These are phyloP conservation scores for Venturia effusa DNA, from an alignment of 2,329 filamentous ascomycete genomes.

Conservation along the genomic window DNA sequence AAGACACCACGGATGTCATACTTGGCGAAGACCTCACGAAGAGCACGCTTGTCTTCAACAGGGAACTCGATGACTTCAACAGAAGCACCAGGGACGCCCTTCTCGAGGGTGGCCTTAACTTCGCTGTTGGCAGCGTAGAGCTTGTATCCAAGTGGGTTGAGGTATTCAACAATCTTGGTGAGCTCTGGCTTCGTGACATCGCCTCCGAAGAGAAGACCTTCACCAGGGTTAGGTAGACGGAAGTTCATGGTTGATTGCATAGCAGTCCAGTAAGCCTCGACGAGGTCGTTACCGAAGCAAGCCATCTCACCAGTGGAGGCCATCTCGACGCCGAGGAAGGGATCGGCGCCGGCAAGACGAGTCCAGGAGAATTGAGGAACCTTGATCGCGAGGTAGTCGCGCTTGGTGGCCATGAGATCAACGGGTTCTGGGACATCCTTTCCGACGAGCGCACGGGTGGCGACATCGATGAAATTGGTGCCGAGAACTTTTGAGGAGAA, in stretches of 20 bases:
- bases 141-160: constrained; percentile 87
- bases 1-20: constrained; percentile 94
- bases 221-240: constrained; percentile 85
- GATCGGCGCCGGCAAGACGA: constrained; percentile 89
- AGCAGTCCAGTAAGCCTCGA: constrained; percentile 96
- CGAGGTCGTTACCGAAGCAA: constrained; percentile 90
- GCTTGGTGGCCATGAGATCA: constrained; percentile 81
- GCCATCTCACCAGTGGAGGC: constrained; percentile 94
- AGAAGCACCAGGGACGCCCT: constrained; percentile 32
- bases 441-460: constrained; percentile 82
- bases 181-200: constrained; percentile 63
- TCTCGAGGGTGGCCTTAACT: constrained; percentile 77
- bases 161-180: constrained; percentile 70
- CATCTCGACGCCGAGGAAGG: constrained; percentile 98
- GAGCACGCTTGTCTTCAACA: constrained; percentile 86
- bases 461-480: constrained; percentile 91
- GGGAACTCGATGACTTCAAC: constrained; percentile 96
- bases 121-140: constrained; percentile 73
- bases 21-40: constrained; percentile 92
- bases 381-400: constrained; percentile 92
- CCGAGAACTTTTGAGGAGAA: constrained; percentile 97
- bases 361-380: constrained; percentile 99
- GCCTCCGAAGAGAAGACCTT: constrained; percentile 90
- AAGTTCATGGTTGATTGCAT: constrained; percentile 99
- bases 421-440: constrained; percentile 72